These are phyloP conservation scores for Nicotiana undulata DNA, from an alignment of 257 asterid genomes.

Conservation along the genomic window DNA sequence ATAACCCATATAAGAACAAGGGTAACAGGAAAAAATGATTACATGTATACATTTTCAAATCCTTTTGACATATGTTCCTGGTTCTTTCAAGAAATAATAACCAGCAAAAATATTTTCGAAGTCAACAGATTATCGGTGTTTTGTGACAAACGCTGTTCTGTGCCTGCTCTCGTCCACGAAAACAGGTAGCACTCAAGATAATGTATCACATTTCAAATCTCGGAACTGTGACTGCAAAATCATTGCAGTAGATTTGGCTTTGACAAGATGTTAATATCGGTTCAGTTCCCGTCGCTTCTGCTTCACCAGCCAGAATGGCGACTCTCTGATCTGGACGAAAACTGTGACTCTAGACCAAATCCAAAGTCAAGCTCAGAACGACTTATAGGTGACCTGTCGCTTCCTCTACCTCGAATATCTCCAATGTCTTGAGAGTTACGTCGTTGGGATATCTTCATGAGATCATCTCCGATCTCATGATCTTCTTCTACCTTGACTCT, in stretches of 20 bases:
- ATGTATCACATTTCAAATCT: not conserved
- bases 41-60: constrained; percentile 1
- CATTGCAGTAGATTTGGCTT: not conserved
- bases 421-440: constrained; percentile 22
- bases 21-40: not conserved
- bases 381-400: constrained; percentile 8
- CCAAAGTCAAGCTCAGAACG: constrained; percentile 9
- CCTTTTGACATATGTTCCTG: not conserved
- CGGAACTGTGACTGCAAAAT: not conserved
- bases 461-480: constrained; percentile 35
- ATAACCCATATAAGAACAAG: not conserved
- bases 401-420: constrained; percentile 8
- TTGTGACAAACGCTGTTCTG: not conserved
- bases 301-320: constrained; percentile 1
- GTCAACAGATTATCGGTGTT: not conserved
- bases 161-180: not conserved
- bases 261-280: not conserved
- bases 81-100: not conserved
- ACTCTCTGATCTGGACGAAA: not conserved
- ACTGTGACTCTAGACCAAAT: constrained; percentile 3
- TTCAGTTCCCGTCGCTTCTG: not conserved
- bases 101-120: not conserved
- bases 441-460: constrained; percentile 34
- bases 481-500: constrained; percentile 43
- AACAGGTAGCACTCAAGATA: not conserved